Conservation (phyloP, 1,139 yeast species). For the Pneumocystis sp. region DNA sequence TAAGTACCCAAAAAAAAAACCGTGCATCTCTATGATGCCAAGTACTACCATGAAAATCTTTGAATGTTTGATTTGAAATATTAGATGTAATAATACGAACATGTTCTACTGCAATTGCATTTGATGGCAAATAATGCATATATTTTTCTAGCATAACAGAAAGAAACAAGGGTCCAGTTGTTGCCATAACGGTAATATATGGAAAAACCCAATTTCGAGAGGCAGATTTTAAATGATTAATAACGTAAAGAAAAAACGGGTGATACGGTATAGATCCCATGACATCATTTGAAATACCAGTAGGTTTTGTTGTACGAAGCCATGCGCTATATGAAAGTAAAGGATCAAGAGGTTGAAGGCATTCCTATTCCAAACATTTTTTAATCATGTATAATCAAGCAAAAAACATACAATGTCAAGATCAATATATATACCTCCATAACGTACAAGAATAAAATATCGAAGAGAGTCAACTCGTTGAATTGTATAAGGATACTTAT, state of each 20-base stretch:
- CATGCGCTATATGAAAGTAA: constrained; percentile 69
- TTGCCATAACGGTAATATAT: constrained; percentile 79
- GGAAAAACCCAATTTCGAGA: constrained; percentile 58
- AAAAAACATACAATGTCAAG: constrained; percentile 41
- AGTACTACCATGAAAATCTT: not conserved
- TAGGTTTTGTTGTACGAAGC: constrained; percentile 74
- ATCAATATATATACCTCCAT: constrained; percentile 84
- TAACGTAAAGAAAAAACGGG: constrained; percentile 63
- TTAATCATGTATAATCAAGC: not conserved
- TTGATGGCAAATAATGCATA: constrained; percentile 11
- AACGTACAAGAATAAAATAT: constrained; percentile 66
- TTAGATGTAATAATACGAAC: not conserved
- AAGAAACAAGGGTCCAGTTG: constrained; percentile 82
- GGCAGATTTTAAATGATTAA: constrained; percentile 49
- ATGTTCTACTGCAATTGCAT: not conserved
- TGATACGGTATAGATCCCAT: constrained; percentile 82
- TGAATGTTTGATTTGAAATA: not conserved
- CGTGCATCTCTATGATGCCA: not conserved
- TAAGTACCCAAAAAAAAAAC: not conserved
- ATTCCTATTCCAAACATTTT: constrained; percentile 31
- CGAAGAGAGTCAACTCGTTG: constrained; percentile 89
- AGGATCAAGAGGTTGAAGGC: constrained; percentile 64
- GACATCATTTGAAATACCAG: constrained; percentile 84
- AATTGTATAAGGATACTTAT: constrained; percentile 62
- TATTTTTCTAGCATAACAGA: constrained; percentile 81